phyloP scores from a whole-genome alignment of 2,329 filamentous ascomycete genomes.

The Calonectria leucothoes region DNA sequence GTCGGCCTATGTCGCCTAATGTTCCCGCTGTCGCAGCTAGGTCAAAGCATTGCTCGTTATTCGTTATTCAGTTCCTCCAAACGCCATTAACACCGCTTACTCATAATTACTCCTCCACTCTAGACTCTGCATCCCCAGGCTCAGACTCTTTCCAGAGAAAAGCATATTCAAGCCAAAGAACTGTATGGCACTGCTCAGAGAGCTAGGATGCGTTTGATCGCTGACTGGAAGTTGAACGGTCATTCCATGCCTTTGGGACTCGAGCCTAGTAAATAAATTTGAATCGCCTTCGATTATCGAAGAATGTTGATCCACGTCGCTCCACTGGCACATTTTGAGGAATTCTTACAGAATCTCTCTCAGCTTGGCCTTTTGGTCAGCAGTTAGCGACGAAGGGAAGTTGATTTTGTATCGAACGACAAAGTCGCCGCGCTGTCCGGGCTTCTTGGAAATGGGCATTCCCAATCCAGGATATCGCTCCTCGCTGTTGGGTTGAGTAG shows the following conservation, averaged over 20 bases:
- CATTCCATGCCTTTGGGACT: not conserved
- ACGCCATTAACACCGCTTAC: constrained; percentile 38
- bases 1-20: not conserved
- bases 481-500: constrained; percentile 85
- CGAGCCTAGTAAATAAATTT: not conserved
- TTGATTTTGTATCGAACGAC: constrained; percentile 92
- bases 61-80: constrained; percentile 35
- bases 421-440: constrained; percentile 85
- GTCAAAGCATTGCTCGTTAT: constrained; percentile 31
- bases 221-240: not conserved
- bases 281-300: no score
- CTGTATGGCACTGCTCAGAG: not conserved
- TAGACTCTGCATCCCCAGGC: not conserved
- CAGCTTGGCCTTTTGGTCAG: constrained; percentile 82
- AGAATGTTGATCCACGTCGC: not conserved
- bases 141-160: not conserved
- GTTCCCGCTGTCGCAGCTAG: constrained; percentile 4
- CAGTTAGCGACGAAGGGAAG: constrained; percentile 84
- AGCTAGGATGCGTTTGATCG: not conserved
- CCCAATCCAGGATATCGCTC: constrained; percentile 88
- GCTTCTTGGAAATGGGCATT: constrained; percentile 95
- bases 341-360: constrained; percentile 76
- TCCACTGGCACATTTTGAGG: not conserved
- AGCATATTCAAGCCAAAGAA: not conserved
- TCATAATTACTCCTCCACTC: constrained; percentile 20